Base-by-base conservation (phyloP, 345 rosid genomes). In the Gynandropsis gynandra region DNA sequence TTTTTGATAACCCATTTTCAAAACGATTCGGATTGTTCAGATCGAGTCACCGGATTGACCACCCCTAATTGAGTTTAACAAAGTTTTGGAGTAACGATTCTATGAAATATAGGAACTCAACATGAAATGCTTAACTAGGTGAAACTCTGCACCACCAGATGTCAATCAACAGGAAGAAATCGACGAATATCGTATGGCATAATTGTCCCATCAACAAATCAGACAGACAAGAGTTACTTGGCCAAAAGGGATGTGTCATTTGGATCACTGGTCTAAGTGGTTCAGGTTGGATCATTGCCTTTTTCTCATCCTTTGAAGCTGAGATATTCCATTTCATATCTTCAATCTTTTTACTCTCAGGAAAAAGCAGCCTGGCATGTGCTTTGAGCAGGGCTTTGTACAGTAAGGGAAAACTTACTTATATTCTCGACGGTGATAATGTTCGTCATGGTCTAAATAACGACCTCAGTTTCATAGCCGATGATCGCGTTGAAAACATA, bases 181-280 rank as follows among this genome's bases (percentile, higher is more conserved):
- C 81, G 14, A 71, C 74, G 34, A 82, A 86, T 71, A 76, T 86
- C 27, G 67, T 75, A 32, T 86, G 90, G 95, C 90, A 86, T 59
- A 17, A 63, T 43, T 67, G 75, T 68, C 72, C 88, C 6, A 73
- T 86, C 38, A 76, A 54, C 24, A 82, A 76, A 68, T 39, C 54
- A 45, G 79, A 75, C 18, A 79, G 95, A 42, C 73, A 82, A 53
- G 61, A 68, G 15, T 59, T 86, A 60, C 73, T 82, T 61, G 68
- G 76, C 55, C 95, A 85, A 56, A 85, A 76, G 37, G 95, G 90
- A 16, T 86, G 90, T 43, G 83, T 82, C 33, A 68, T 82, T 31
- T 86, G 95, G 95, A 70, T 82, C 50, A 86, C 88, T 2, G 90
- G 95, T 51, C 83, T 86, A 32, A 80, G 90, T 54, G 95, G 88